Conservation (phyloP, 306 rosid genomes). For the Pyrus bretschneideri region DNA sequence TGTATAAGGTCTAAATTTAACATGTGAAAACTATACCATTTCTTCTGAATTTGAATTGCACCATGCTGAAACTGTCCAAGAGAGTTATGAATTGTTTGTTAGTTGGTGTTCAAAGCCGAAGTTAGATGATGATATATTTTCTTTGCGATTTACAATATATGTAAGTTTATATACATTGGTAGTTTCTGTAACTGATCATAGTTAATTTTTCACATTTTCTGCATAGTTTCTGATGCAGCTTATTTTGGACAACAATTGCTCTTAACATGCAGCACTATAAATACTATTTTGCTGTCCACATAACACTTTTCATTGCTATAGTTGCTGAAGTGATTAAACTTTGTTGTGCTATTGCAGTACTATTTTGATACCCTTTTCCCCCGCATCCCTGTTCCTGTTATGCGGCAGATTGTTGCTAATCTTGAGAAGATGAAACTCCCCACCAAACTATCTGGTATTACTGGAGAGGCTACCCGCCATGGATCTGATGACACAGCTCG, state of each 20-base stretch:
- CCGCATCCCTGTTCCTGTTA: slow-evolving; percentile 92
- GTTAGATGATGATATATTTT: neutral
- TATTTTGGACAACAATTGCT: neutral
- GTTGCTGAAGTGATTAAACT: slow-evolving; percentile 18
- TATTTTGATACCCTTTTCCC: slow-evolving; percentile 98
- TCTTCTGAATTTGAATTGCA: neutral
- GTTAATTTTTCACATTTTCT: neutral
- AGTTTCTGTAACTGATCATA: neutral
- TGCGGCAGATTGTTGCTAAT: slow-evolving; percentile 74
- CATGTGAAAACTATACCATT: neutral
- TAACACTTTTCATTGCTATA: neutral
- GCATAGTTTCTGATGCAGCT: neutral
- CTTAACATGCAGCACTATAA: neutral
- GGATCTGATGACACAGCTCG: slow-evolving; percentile 98
- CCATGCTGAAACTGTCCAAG: neutral
- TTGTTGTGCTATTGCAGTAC: slow-evolving; percentile 56
- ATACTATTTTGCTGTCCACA: neutral
- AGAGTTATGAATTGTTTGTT: neutral
- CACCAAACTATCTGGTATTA: slow-evolving; percentile 62
- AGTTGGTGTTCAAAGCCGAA: neutral
- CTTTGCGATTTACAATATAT: neutral
- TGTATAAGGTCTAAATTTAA: slow-evolving; percentile 11
- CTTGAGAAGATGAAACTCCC: slow-evolving; percentile 89
- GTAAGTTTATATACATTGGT: neutral
- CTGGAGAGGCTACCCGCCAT: slow-evolving; percentile 83